Base-by-base conservation (phyloP, 163 green algal species). In the Chlorella variabilis region DNA sequence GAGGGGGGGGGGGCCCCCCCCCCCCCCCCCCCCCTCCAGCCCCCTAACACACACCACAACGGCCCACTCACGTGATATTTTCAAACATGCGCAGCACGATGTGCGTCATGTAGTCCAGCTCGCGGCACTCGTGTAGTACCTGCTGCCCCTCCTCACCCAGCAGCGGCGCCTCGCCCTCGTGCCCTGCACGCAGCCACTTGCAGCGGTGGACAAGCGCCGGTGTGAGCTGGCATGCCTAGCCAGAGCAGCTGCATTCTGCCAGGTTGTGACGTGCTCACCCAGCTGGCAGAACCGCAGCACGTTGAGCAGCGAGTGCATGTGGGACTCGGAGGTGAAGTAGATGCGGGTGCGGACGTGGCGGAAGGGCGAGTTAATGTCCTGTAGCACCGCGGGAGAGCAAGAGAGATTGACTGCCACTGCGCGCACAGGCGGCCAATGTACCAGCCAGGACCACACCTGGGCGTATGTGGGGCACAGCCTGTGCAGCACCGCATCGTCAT, bases 321-420 rank as follows among this genome's bases (percentile, higher is more conserved):
- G 96, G 4, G 85, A 94, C 90, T 99, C 97, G n/a, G 90, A 97
- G 21, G 97, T 99, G 89, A 98, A 99, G 93, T 99, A 99, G 86
- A 99, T 95, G 83, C 97, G 92, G 21, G 97, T 98, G 71, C 96
- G 92, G 59, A 99, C 96, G 82, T 99, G 96, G 21, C 97, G 89
- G 73, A 97, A 89, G 3, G 96, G 96, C 2, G 93, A 98, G 89
- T 98, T 98, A 71, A 99, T 94, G 83, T 97, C 93, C 29, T 92
- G 89, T 58, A 38, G 7, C 15, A 25, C 9, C 9, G 81, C 18
- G 18, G 48, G 18, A 29, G 8, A 21, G 42, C 8, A 7, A n/a
- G 68, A 23, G 29, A 42, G n/a, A 15, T n/a, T 9, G 15, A 27
- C 15, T n/a, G 54, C 5, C 15, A 25, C 11, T 54, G 45, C 45